phyloP scores from a whole-genome alignment of 1,139 yeast species.

The Entelexis paramagnoliae region DNA sequence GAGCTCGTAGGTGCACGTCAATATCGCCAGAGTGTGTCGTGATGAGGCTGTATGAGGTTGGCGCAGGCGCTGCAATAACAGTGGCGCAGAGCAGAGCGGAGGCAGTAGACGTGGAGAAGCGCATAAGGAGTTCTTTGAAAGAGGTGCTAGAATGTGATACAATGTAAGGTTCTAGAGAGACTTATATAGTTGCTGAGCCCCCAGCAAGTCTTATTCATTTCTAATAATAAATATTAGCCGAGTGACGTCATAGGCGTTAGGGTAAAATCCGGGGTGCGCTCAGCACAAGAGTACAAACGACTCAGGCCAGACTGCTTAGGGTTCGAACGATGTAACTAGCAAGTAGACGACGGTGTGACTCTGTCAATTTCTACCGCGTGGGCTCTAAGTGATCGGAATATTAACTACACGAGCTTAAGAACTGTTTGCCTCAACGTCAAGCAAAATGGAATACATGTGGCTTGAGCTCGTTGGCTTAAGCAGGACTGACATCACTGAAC shows the following conservation, averaged over 20 bases:
- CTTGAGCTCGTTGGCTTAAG: too few relatives aligned
- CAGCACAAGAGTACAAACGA: too few relatives aligned
- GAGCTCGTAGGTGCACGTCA: not conserved
- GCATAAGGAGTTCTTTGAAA: not conserved
- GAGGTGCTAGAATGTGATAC: too few relatives aligned
- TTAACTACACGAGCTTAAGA: too few relatives aligned
- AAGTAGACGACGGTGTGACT: too few relatives aligned
- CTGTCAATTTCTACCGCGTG: too few relatives aligned
- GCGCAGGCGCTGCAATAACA: not conserved
- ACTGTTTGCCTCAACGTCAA: too few relatives aligned
- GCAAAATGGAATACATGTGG: too few relatives aligned
- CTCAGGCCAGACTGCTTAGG: too few relatives aligned
- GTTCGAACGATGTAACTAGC: too few relatives aligned
- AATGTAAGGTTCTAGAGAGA: not conserved
- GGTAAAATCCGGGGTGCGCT: not conserved
- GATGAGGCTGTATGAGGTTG: not conserved
- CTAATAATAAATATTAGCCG: not conserved
- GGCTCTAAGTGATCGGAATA: too few relatives aligned
- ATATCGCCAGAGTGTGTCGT: not conserved
- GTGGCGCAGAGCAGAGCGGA: not conserved
- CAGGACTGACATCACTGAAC: too few relatives aligned
- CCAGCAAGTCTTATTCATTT: not conserved
- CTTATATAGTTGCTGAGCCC: not conserved
- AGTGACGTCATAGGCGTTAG: not conserved
- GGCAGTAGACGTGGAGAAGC: not conserved